Evolutionary conservation across 2,329 filamentous ascomycete species (phyloP).

Genomic region (Simplicillium aogashimaense): DNA sequence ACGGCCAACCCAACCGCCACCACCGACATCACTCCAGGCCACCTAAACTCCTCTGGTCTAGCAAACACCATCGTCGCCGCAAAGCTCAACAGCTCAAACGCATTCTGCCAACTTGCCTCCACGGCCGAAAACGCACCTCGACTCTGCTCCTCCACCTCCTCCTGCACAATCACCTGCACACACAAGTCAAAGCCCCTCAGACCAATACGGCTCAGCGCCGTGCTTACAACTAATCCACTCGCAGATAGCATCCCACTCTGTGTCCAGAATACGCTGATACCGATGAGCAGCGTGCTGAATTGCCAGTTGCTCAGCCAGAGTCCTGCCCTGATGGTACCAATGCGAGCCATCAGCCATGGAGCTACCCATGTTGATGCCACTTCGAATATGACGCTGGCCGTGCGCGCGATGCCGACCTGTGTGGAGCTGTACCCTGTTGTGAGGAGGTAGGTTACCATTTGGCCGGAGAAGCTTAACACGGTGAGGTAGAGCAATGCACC

Average conservation of each 20-base stretch:
- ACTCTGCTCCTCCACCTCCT: constrained; percentile 43
- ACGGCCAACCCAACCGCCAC: constrained; percentile 31
- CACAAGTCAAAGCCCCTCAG: constrained; percentile 54
- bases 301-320: constrained; percentile 66
- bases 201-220: constrained; percentile 47
- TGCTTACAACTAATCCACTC: constrained; percentile 35
- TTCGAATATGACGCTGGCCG: constrained; percentile 43
- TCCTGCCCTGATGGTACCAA: constrained; percentile 53
- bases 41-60: constrained; percentile 52
- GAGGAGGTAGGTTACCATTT: constrained; percentile 56
- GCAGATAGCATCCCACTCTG: constrained; percentile 26
- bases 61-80: constrained; percentile 55
- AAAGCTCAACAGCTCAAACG: constrained; percentile 61
- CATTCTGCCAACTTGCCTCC: constrained; percentile 58
- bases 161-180: constrained; percentile 50
- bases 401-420: constrained; percentile 44
- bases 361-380: constrained; percentile 51
- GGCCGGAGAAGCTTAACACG: constrained; percentile 46
- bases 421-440: constrained; percentile 38
- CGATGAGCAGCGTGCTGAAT: constrained; percentile 40
- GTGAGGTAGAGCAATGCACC: constrained; percentile 52
- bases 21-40: constrained; percentile 50
- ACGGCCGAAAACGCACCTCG: constrained; percentile 61
- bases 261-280: constrained; percentile 29
- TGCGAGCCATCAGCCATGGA: constrained; percentile 41